Base-by-base conservation (phyloP, 2,329 filamentous ascomycete genomes). In the Xylaria sp. region DNA sequence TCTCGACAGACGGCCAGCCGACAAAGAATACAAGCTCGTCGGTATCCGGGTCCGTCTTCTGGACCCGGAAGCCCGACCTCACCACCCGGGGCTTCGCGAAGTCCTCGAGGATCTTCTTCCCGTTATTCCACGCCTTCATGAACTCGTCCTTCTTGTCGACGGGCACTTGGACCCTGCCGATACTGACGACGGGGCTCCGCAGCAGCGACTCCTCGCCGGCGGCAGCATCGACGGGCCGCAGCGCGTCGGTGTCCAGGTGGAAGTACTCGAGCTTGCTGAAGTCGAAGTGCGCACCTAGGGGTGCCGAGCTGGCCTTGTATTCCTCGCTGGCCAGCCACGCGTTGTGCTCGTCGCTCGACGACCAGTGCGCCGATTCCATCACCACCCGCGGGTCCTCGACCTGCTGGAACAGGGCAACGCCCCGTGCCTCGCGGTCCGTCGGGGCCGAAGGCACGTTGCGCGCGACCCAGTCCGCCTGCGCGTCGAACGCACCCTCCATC, bases 301-400 rank as follows among this genome's bases (percentile, higher is more conserved):
- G 72, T 20, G 72, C 74, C 69, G 82, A 81, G 61, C 77, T 72
- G 5, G 67, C 59, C 58, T 77, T 68, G 72, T 85, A 85, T 36
- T 81, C 81, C 3, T 76, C 70, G 59, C 80, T 82, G 52, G 76
- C 74, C 57, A 84, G 80, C 83, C 84, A 86, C 58, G 78, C 70
- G 55, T 66, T 69, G 65, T 86, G 83, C 5, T 78, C 79, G 15
- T 77, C 78, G 23, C 78, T 77, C 0, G 80, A 82, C 63, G 80
- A 77, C 84, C 84, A 85, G 12, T 80, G 78, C 20, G 83, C 81
- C 4, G 81, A 81, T 69, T 86, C 77, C 70, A 86, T 75, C n/a
- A 83, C 66, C 32, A 75, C 72, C 2, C 78, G 73, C 12, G 79
- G 78, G 62, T 82, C 76, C 52, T 80, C 78, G 65, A 78, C 55